Evolutionary conservation across 805 yeast genomes (phyloP).

Genomic region (Novakomyces olei): DNA sequence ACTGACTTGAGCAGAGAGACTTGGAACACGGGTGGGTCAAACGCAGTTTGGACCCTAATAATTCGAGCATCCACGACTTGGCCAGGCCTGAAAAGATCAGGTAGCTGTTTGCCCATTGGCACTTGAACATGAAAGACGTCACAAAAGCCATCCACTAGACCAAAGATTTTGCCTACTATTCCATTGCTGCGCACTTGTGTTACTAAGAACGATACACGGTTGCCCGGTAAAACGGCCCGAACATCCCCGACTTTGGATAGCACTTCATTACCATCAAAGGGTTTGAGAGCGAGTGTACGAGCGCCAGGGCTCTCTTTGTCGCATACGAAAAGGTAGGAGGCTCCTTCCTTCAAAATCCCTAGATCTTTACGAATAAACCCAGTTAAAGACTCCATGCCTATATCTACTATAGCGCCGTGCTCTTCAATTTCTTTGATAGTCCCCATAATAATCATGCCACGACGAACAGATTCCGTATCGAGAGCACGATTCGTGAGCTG

Average conservation of each 20-base stretch:
- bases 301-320: slow-evolving; percentile 25
- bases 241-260: slow-evolving; percentile 37
- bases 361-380: slow-evolving; percentile 57
- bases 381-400: slow-evolving; percentile 34
- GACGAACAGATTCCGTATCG: slow-evolving; percentile 36
- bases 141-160: slow-evolving; percentile 44
- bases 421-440: slow-evolving; percentile 68
- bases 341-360: slow-evolving; percentile 29
- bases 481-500: slow-evolving; percentile 39
- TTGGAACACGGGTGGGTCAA: no score
- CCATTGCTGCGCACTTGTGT: slow-evolving; percentile 41
- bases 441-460: slow-evolving; percentile 51
- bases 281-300: slow-evolving; percentile 27
- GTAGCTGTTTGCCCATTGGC: slow-evolving; percentile 22
- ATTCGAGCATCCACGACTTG: slow-evolving; percentile 48
- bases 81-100: slow-evolving; percentile 47
- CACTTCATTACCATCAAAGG: no score
- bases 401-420: slow-evolving; percentile 61
- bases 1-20: slow-evolving; percentile 42
- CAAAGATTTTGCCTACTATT: slow-evolving; percentile 46
- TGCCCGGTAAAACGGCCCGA: slow-evolving; percentile 56
- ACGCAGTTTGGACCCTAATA: slow-evolving; percentile 34
- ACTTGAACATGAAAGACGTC: slow-evolving; percentile 43
- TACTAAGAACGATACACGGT: slow-evolving; percentile 49
- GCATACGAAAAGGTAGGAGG: slow-evolving; percentile 40